phyloP scores from a whole-genome alignment of 108 stramenopile species.

The Nitzschia sp. region DNA sequence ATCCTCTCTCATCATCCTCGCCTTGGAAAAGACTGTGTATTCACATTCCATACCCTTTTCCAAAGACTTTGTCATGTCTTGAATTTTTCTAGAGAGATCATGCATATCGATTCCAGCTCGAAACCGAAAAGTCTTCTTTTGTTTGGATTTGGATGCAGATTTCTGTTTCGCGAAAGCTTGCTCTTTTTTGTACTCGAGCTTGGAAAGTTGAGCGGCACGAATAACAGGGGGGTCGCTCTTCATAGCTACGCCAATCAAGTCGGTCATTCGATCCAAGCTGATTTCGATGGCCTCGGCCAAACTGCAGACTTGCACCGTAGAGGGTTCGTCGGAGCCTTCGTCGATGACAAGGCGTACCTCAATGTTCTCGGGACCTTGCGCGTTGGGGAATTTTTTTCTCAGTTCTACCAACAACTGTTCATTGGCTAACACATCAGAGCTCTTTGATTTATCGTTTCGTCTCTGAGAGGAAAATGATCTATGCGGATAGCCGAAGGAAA shows the following conservation, averaged over 20 bases:
- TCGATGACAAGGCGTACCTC: slow-evolving; percentile 62
- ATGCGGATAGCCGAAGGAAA: not conserved
- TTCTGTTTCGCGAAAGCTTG: slow-evolving; percentile 32
- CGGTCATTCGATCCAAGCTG: slow-evolving; percentile 42
- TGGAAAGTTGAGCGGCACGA: slow-evolving; percentile 51
- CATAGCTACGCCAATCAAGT: slow-evolving; percentile 52
- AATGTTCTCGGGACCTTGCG: slow-evolving; percentile 5
- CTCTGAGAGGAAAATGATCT: slow-evolving; percentile 21
- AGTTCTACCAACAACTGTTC: not conserved
- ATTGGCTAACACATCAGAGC: not conserved
- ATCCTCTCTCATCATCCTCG: slow-evolving; percentile 41
- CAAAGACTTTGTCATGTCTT: slow-evolving; percentile 49
- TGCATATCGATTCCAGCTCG: slow-evolving; percentile 66
- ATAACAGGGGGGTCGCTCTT: slow-evolving; percentile 59
- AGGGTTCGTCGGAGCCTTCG: slow-evolving; percentile 35
- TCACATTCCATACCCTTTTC: slow-evolving; percentile 60
- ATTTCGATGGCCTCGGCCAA: slow-evolving; percentile 52
- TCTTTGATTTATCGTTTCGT: slow-evolving; percentile 2
- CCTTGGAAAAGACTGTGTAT: slow-evolving; percentile 54
- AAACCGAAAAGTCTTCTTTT: slow-evolving; percentile 41
- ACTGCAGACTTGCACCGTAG: slow-evolving; percentile 43
- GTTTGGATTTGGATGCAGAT: slow-evolving; percentile 29
- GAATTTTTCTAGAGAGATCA: slow-evolving; percentile 61
- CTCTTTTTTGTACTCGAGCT: slow-evolving; percentile 47
- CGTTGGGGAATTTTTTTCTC: slow-evolving; percentile 2